Evolutionary conservation across 106 monocot species (phyloP), one percentile per base, ranked within the genome.

Genomic region (Dendrobium officinale): DNA sequence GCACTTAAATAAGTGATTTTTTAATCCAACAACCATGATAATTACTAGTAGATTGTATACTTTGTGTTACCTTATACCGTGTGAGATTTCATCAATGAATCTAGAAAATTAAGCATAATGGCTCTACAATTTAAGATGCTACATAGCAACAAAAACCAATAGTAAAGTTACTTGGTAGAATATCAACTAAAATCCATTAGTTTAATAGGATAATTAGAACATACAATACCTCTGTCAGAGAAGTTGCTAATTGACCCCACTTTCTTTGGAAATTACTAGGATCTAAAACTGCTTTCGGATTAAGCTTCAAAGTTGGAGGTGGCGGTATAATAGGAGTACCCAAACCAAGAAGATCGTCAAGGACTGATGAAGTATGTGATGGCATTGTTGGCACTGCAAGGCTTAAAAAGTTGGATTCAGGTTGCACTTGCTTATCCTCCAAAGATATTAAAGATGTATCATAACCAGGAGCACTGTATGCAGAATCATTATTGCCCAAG

Each of bases 281-380:
- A 83, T 98, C 97, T 79, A 98, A 64, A 45, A 79, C 89, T 81
- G 94, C 88, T 75, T 94, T 98, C 10, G 92, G 82, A 59, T 90
- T 94, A 58, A 98, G 94, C 54, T 76, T 89, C 29, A 98, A 80
- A 26, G 92, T 56, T 79, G 91, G 93, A 18, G 85, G 86, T 29
- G 84, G n/a, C 11, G 82, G 83, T 20, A 83, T 61, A 70, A 4
- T 33, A 81, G 72, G 56, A 82, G 90, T 66, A 83, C 92, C 88
- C 76, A 97, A 77, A 68, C 94, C 96, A 81, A 98, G 91, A 72
- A 98, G 92, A 78, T 98, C 97, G 81, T 94, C 97, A 81, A 98
- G 85, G 66, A 82, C 87, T 66, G 81, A 85, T 75, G 80, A 80
- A 20, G 85, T 42, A 22, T 84, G 86, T 24, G 76, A 49, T 51